These are phyloP conservation scores for Trichoderma pleuroti DNA, from an alignment of 2,329 filamentous ascomycete species.

Conservation along the genomic window DNA sequence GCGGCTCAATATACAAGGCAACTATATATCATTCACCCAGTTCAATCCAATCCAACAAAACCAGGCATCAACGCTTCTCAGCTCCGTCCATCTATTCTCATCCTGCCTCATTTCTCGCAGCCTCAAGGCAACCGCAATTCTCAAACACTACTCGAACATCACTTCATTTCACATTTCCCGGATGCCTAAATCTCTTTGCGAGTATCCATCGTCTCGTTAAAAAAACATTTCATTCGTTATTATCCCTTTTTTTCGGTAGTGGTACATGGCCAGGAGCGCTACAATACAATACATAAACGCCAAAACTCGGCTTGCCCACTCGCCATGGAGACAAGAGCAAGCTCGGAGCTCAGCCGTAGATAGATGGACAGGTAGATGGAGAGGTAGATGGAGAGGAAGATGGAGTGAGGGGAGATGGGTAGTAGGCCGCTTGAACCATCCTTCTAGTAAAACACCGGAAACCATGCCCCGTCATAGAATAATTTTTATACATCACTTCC, in stretches of 20 bases:
- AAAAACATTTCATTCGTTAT: slow-evolving; percentile 18
- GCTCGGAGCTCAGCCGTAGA: not conserved
- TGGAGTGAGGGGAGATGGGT: slow-evolving; percentile 35
- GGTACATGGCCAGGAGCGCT: slow-evolving; percentile 25
- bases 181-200: not conserved
- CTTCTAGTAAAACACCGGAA: slow-evolving; percentile 43
- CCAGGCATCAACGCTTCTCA: not conserved
- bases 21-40: not conserved
- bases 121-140: slow-evolving; percentile 13
- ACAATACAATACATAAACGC: slow-evolving; percentile 30
- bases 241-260: slow-evolving; percentile 16
- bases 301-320: slow-evolving; percentile 19
- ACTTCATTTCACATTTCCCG: not conserved
- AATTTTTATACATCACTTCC: slow-evolving; percentile 29
- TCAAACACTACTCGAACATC: not conserved
- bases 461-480: slow-evolving; percentile 37
- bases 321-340: not conserved
- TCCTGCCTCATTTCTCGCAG: not conserved
- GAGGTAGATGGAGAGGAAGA: slow-evolving; percentile 19
- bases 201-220: not conserved
- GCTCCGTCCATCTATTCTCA: not conserved
- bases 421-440: slow-evolving; percentile 31
- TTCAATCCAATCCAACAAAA: not conserved
- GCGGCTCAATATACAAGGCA: not conserved
- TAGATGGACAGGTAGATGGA: not conserved